Base-by-base conservation (phyloP, 352 stramenopile species). In the Globisporangium camurandrum region DNA sequence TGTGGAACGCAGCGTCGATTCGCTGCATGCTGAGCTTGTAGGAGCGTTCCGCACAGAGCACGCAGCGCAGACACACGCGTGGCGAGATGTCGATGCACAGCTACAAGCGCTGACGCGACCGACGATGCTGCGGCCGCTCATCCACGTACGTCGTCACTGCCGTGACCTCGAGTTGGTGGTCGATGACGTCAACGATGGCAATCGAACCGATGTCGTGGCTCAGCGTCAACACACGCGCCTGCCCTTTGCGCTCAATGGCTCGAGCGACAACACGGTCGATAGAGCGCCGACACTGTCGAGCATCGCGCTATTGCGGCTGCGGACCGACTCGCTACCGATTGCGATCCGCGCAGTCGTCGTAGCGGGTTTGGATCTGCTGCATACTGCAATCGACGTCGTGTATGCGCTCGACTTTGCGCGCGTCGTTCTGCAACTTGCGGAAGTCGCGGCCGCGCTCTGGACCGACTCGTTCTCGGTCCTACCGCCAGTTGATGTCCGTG, bases 391-490 rank as follows among this genome's bases (percentile, higher is more conserved):
- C 12, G 26, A 34, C 9, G 17, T 59, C 5, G 11, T 48, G 20
- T 27, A 36, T 17, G 16, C 41, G 10, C 44, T 24, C 4, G 46
- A 53, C 19, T 79, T 65, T 55, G 51, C 66, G 28, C 59, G 70
- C 27, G 43, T 70, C 42, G 56, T 54, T 12, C 17, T 76, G 42
- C 28, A 63, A 19, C 47, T 64, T 26, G 40, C 58, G 26, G 64
- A 76, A 49, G 51, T 80, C n/a, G 48, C 61, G 26, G 49, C 71
- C 26, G 53, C 57, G 10, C 52, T 88, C 22, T 65, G 84, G 28
- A 83, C 71, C 0, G 71, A 88, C 41, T 88, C 75, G 39, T 88
- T 83, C 44, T 70, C 67, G 16, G 64, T 71, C 30, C 52, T 88
- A 34, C 57, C 64, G 3, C 58, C 64, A 24, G 54, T 88, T 22